These are phyloP conservation scores for Mortierella sp. DNA, from an alignment of 371 early-diverging fungal species.

Conservation along the genomic window DNA sequence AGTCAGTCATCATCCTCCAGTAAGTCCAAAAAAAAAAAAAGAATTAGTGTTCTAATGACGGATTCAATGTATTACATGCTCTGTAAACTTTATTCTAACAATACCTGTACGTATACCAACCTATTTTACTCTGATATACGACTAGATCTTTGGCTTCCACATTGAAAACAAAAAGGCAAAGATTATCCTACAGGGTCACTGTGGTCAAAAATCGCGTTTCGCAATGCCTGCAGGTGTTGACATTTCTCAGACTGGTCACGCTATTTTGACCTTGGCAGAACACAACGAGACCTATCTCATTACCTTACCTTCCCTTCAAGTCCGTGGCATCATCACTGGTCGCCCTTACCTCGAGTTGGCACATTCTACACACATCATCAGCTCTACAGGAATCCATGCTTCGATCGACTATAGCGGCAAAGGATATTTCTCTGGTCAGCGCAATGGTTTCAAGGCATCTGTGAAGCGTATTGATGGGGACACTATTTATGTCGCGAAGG, in stretches of 20 bases:
- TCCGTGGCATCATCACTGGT: constrained; percentile 86
- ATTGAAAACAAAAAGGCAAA: constrained; percentile 80
- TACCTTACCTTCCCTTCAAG: constrained; percentile 80
- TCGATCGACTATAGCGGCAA: constrained; percentile 81
- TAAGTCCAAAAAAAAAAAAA: constrained; percentile 43
- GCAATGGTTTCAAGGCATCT: constrained; percentile 81
- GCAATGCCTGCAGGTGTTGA: constrained; percentile 80
- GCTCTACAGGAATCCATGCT: constrained; percentile 72
- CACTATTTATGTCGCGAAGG: constrained; percentile 70
- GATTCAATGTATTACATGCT: too few relatives aligned
- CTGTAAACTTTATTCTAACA: too few relatives aligned
- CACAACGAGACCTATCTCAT: constrained; percentile 78
- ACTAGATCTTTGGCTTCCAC: constrained; percentile 70
- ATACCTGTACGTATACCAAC: too few relatives aligned
- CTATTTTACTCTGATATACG: background rate
- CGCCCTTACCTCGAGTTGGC: constrained; percentile 84
- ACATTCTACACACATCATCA: constrained; percentile 76
- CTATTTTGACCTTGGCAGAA: constrained; percentile 67
- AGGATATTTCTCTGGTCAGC: constrained; percentile 85
- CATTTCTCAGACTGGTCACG: constrained; percentile 82
- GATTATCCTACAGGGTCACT: constrained; percentile 79
- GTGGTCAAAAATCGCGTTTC: constrained; percentile 87
- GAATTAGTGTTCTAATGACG: background rate
- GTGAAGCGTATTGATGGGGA: constrained; percentile 60
- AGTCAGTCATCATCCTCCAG: constrained; percentile 86